Percentiles rank a stretch among this genome's conserved stretches.
Conservation (phyloP, 139 green algal genomes). For the Micractinium conductrix region DNA sequence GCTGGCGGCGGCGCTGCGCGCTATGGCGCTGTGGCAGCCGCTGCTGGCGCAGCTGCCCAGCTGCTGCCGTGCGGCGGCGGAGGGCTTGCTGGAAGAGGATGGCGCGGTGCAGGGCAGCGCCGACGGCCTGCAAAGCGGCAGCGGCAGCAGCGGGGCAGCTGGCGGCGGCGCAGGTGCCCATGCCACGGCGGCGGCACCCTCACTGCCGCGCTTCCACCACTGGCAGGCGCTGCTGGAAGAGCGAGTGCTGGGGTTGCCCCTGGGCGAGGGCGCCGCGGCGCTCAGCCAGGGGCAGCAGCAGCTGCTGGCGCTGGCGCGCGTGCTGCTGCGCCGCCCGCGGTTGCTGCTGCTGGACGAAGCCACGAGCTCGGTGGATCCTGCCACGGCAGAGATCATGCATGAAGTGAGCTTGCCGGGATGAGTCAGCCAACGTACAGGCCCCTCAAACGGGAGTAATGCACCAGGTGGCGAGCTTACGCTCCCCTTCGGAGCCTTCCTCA, state of each 20-base stretch:
- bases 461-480: too few species aligned
- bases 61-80: too few species aligned
- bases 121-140: neutral
- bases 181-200: neutral
- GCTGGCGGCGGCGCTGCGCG: conserved; percentile 48
- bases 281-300: conserved; percentile 78
- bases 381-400: conserved; percentile 65
- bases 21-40: conserved; percentile 40
- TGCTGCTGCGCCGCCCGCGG: conserved; percentile 61
- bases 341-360: conserved; percentile 81
- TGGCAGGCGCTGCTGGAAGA: too few species aligned
- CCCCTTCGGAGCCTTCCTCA: too few species aligned
- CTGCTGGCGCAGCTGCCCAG: conserved; percentile 25
- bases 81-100: too few species aligned
- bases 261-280: conserved; percentile 46
- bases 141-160: neutral
- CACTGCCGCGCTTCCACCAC: too few species aligned
- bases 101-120: too few species aligned
- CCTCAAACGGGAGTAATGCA: neutral
- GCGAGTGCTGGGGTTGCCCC: conserved; percentile 36
- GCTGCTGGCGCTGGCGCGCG: conserved; percentile 78
- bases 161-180: neutral
- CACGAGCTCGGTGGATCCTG: conserved; percentile 64
- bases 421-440: too few species aligned
- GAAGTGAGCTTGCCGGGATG: conserved; percentile 35